Conservation (phyloP, 345 rosid genomes). For the Rhizophora apiculata region DNA sequence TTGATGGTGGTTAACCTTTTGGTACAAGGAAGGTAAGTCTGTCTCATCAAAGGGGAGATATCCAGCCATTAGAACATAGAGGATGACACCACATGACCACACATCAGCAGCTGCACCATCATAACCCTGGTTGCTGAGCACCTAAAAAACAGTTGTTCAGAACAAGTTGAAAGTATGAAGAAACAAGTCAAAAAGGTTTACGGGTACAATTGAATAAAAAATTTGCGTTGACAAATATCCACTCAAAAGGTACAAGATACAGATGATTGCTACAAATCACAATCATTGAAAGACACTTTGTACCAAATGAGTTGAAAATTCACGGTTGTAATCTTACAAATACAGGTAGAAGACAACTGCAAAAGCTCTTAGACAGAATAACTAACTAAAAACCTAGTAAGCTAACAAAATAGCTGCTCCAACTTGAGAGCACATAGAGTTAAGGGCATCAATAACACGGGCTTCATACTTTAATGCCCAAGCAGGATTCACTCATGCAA, state of each 20-base stretch:
- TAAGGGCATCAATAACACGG: too few species aligned
- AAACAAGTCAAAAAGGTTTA: neutral
- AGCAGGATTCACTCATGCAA: too few species aligned
- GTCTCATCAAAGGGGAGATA: slow-evolving; percentile 73
- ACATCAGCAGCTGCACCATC: slow-evolving; percentile 89
- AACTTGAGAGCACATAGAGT: too few species aligned
- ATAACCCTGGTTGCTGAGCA: slow-evolving; percentile 63
- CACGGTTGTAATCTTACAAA: neutral
- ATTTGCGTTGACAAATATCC: neutral
- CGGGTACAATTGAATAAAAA: neutral
- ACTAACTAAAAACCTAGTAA: too few species aligned
- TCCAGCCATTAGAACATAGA: slow-evolving; percentile 85
- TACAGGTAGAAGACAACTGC: too few species aligned
- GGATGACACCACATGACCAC: slow-evolving; percentile 97
- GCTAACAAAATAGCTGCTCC: too few species aligned
- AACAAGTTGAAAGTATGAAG: neutral
- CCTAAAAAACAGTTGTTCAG: slow-evolving; percentile 34
- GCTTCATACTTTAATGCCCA: too few species aligned
- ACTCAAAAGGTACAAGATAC: neutral
- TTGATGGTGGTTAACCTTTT: slow-evolving; percentile 47
- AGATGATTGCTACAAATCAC: neutral
- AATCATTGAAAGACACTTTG: neutral
- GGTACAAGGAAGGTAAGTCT: slow-evolving; percentile 73
- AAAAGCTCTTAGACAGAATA: too few species aligned
- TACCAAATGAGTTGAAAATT: neutral